These are phyloP conservation scores for Oryza australiensis DNA, from an alignment of 176 grass and related monocot genomes.

Conservation along the genomic window DNA sequence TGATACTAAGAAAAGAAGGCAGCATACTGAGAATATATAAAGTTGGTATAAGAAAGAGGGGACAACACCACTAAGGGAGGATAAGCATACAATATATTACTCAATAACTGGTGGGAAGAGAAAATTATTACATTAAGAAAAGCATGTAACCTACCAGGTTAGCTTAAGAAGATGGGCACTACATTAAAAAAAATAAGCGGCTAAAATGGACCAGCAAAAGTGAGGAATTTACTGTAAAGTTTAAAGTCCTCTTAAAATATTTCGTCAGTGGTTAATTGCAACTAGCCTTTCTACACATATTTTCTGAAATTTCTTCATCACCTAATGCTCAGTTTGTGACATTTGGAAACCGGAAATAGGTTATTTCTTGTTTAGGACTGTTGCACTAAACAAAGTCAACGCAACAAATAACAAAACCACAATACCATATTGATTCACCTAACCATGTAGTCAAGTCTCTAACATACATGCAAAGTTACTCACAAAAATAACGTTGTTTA, in stretches of 20 bases:
- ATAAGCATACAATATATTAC: constrained; percentile 13
- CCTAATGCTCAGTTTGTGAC: not conserved
- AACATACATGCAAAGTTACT: not conserved
- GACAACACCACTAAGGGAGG: not conserved
- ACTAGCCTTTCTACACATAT: not conserved
- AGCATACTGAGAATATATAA: constrained; percentile 21
- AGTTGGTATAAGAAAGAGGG: not conserved
- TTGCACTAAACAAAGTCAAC: not conserved
- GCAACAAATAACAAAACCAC: constrained; percentile 2
- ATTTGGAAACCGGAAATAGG: not conserved
- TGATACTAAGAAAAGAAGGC: constrained; percentile 1
- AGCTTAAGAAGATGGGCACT: not conserved
- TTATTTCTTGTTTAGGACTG: constrained; percentile 21
- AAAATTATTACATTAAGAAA: constrained; percentile 21
- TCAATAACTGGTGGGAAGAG: not conserved
- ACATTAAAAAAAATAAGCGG: not conserved
- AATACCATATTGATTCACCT: constrained; percentile 5
- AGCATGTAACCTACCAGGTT: not conserved
- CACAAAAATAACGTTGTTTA: constrained; percentile 12
- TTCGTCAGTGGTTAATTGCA: not conserved
- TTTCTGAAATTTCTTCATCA: not conserved
- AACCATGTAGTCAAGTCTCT: not conserved
- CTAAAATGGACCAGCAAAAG: not conserved
- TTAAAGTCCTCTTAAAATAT: constrained; percentile 2
- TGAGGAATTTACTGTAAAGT: not conserved